Base-by-base conservation (phyloP, 1,284 basidiomycete species). In the Sanghuangporus weigelae region DNA sequence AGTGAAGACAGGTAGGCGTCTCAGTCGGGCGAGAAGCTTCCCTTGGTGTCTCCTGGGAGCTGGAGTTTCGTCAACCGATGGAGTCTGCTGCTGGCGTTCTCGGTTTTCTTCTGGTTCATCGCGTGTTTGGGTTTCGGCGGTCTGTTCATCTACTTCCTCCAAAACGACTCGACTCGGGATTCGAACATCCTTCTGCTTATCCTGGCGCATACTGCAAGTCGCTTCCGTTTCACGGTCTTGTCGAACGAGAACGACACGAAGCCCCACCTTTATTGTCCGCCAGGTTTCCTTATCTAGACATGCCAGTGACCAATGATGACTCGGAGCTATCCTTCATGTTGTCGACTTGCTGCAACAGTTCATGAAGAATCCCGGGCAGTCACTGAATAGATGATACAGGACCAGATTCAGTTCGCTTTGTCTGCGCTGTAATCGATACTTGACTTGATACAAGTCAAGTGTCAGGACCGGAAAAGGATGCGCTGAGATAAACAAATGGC, bases 1-100 rank as follows among this genome's bases (percentile, higher is more conserved):
- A 11, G 64, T 63, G 26, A 73, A 57, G n/a, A n/a, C 35, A 21
- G 44, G 6, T 5, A 48, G 36, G 21, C 44, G 54, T 31, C n/a
- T 31, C 31, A 40, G 26, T 31, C 54, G 38, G 0, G 36, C 49
- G 10, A 11, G 26, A 31, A 7, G 49, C 12, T 51, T 51, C 49
- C 7, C 10, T 51, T 23, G 26, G 6, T 16, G 19, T 51, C 21
- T 44, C 11, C 6, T 44, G 12, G 4, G 26, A 23, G n/a, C 21
- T 26, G 8, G 26, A 4, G 14, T 19, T 49, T 10, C 19, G 21
- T 49, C 48, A n/a, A n/a, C 14, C 48, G 48, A 49, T 10, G 48
- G 48, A n/a, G 48, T 23, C 7, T 49, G 48, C 21, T 42, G 11
- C 40, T 10, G 10, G 16, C 26, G 19, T 23, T 23, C 5, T 7